Base-by-base conservation (phyloP, 2,329 filamentous ascomycete genomes). In the Curvularia verruculosa region DNA sequence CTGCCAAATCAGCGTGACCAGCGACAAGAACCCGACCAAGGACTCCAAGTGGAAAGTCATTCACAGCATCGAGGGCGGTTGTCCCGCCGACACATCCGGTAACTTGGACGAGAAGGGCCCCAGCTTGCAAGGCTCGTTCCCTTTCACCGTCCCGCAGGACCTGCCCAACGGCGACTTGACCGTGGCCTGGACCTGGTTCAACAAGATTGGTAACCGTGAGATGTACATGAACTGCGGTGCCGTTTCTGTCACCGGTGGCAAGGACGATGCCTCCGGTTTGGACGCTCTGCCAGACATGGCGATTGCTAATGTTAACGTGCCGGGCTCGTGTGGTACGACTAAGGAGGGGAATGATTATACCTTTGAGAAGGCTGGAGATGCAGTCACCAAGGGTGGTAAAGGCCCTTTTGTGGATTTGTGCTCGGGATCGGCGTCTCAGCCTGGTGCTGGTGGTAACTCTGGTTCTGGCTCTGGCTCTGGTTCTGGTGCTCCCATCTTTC, bases 121-220 rank as follows among this genome's bases (percentile, higher is more conserved):
- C 12, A 73, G 77, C 0, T 66, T 65, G 10, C 24, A 54, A 4
- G 49, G 45, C 12, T 45, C 86, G 0, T 56, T 56, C 24, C 31
- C 45, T 3, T 56, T 53, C 15, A 48, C 37, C 34, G 85, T 98
- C 4, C 93, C 93, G 0, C 68, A 82, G 0, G 85, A 87, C n/a
- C 83, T 97, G 41, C 85, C 87, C 1, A 81, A 88, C 1, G 94
- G 94, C 7, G 82, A 90, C 29, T 89, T 89, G 34, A 89, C 88
- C 0, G 80, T 97, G 9, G 91, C 91, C 0, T 97, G 92, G 92
- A 91, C 90, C 1, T 97, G 90, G 94, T 88, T 94, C 80, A 97
- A 96, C 73, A 86, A 88, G 59, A 76, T 96, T 4, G 93, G 94
- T 4, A 94, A 96, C 79, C 87, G 92, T 1, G 94, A 98, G 52